Base-by-base conservation (phyloP, 306 rosid genomes). In the Astragalus membranaceus region DNA sequence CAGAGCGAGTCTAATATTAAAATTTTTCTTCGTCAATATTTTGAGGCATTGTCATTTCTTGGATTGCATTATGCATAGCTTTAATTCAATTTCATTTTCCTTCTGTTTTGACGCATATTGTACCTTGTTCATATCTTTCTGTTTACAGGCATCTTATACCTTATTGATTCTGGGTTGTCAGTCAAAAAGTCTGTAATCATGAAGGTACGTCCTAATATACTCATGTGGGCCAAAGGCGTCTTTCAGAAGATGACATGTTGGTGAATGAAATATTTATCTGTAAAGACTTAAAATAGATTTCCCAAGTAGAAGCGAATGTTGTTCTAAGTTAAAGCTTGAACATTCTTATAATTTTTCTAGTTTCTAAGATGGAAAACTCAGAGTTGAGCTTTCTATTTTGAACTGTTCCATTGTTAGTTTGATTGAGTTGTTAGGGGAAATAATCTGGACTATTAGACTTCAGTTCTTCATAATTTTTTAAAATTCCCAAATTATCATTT, bases 101-200 rank as follows among this genome's bases (percentile, higher is more conserved):
- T 49, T 17, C 61, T 50, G 49, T 50, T 49, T 14, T 13, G 16
- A 13, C 35, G 59, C 44, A 49, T 49, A 32, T 49, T 46, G 5
- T 37, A 13, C 70, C 29, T 61, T 60, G 30, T 74, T 47, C 43
- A 7, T 80, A 68, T 75, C 79, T 58, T 55, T 73, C 11, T 47
- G 57, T 47, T 51, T 52, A 14, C 65, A 89, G 96, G 96, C 47
- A 80, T 82, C 52, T 73, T 89, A 58, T 80, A 82, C 73, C 83
- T 76, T 32, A 72, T 87, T 64, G 78, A 78, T 81, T 83, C 90
- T n/a, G 83, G 86, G 65, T 60, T 82, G 76, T 79, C 85, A 13
- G 67, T 89, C 32, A 81, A 67, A 64, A 87, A 80, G 67, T 89
- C 89, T 4, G 86, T 89, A 39, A 65, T 63, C 75, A 82, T 87